phyloP scores from a whole-genome alignment of 2,329 filamentous ascomycete species.

The Thyridium curvatum region DNA sequence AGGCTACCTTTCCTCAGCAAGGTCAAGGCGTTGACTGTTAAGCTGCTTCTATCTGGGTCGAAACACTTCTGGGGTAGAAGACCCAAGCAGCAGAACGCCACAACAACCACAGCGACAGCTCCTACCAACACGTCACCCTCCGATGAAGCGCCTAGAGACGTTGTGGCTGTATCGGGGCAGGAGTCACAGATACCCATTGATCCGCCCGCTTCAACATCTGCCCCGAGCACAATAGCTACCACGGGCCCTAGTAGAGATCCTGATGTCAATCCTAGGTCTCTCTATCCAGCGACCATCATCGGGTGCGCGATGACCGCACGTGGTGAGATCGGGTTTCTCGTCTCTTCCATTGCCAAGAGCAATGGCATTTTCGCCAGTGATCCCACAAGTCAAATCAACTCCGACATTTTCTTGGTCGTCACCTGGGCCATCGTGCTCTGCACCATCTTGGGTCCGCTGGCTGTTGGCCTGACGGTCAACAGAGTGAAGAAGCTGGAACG shows the following conservation, averaged over 20 bases:
- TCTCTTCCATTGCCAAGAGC: slow-evolving; percentile 60
- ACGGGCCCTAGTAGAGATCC: no score
- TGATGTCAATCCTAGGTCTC: slow-evolving; percentile 44
- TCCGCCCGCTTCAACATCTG: no score
- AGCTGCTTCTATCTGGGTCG: slow-evolving; percentile 4
- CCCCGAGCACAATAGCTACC: no score
- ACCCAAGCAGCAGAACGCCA: no score
- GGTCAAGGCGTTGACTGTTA: slow-evolving; percentile 25
- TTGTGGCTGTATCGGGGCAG: no score
- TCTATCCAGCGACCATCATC: slow-evolving; percentile 62
- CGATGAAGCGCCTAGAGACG: no score
- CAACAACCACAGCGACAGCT: no score
- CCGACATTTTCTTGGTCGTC: slow-evolving; percentile 43
- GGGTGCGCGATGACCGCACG: slow-evolving; percentile 65
- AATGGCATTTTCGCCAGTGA: slow-evolving; percentile 30
- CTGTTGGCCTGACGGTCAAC: slow-evolving; percentile 38
- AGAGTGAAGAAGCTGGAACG: slow-evolving; percentile 29
- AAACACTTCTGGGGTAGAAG: background rate
- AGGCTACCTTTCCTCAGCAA: no score
- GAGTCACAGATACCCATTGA: no score
- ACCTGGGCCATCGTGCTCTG: slow-evolving; percentile 51
- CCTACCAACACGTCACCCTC: no score
- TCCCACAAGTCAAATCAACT: slow-evolving; percentile 9
- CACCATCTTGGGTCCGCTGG: slow-evolving; percentile 44
- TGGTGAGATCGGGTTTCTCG: slow-evolving; percentile 76